Evolutionary conservation across 352 stramenopile genomes (phyloP).

Genomic region (Pythium sukuiense): DNA sequence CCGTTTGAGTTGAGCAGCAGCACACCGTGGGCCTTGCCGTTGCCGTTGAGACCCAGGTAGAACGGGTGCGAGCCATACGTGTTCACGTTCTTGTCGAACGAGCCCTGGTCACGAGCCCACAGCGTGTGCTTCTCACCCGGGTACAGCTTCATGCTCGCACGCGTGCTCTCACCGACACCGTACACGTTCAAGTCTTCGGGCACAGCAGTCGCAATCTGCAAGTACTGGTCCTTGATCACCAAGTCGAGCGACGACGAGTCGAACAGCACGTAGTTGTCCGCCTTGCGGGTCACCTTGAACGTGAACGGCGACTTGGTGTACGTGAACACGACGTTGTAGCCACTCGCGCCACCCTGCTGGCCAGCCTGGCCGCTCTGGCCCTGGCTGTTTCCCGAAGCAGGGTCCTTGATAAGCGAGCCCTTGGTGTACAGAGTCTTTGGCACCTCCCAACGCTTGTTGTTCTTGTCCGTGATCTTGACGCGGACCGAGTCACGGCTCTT

Average conservation of each 20-base stretch:
- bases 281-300: slow-evolving; percentile 38
- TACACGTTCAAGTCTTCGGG: slow-evolving; percentile 33
- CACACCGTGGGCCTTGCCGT: slow-evolving; percentile 42
- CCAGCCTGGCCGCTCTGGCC: slow-evolving; percentile 7
- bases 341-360: slow-evolving; percentile 7
- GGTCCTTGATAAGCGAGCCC: slow-evolving; percentile 26
- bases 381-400: slow-evolving; percentile 6
- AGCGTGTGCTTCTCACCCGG: slow-evolving; percentile 49
- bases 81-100: slow-evolving; percentile 44
- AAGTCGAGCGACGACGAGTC: slow-evolving; percentile 41
- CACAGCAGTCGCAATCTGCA: slow-evolving; percentile 48
- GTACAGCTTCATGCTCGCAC: slow-evolving; percentile 32
- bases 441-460: slow-evolving; percentile 50
- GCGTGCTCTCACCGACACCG: slow-evolving; percentile 50
- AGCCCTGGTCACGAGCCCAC: slow-evolving; percentile 37
- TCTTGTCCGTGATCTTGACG: slow-evolving; percentile 58
- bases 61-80: slow-evolving; percentile 59
- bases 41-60: slow-evolving; percentile 41
- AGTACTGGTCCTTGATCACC: slow-evolving; percentile 53
- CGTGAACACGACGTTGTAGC: slow-evolving; percentile 25
- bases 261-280: slow-evolving; percentile 43
- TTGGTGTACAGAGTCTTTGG: slow-evolving; percentile 37
- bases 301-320: slow-evolving; percentile 42
- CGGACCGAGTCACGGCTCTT: slow-evolving; percentile 45
- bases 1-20: slow-evolving; percentile 61